Evolutionary conservation across 2,329 filamentous ascomycete species (phyloP).

Genomic region (Aspergillus sp.): DNA sequence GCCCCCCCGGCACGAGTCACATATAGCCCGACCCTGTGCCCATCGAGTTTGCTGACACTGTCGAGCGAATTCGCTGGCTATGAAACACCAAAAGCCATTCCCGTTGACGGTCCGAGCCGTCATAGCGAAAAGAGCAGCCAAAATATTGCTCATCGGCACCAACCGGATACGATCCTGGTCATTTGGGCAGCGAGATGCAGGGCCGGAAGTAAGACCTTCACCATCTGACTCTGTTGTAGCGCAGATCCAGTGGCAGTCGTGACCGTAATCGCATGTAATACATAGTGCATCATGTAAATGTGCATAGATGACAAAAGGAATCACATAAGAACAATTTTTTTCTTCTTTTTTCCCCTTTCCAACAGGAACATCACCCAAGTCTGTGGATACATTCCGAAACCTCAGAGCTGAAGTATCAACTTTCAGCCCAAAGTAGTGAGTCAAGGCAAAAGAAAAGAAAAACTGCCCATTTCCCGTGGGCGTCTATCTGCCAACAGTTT

Average conservation of each 20-base stretch:
- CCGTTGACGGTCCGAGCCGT: conserved; percentile 24
- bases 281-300: background rate
- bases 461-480: too few species aligned
- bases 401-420: too few species aligned
- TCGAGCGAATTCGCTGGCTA: conserved; percentile 9
- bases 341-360: background rate
- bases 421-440: too few species aligned
- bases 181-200: conserved; percentile 25
- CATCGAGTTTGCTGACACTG: conserved; percentile 8
- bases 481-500: too few species aligned
- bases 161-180: conserved; percentile 14
- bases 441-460: too few species aligned
- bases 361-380: background rate
- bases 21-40: conserved; percentile 5
- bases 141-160: conserved; percentile 12
- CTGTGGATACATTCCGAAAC: too few species aligned
- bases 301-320: background rate
- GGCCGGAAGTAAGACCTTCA: conserved; percentile 9
- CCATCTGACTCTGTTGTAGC: conserved; percentile 1
- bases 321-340: background rate
- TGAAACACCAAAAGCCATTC: conserved; percentile 3
- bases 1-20: background rate
- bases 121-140: conserved; percentile 15
- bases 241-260: background rate
- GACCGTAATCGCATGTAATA: background rate